Base-by-base conservation (phyloP, 305 asterid species). In the Fraxinus xanthoxyloides region DNA sequence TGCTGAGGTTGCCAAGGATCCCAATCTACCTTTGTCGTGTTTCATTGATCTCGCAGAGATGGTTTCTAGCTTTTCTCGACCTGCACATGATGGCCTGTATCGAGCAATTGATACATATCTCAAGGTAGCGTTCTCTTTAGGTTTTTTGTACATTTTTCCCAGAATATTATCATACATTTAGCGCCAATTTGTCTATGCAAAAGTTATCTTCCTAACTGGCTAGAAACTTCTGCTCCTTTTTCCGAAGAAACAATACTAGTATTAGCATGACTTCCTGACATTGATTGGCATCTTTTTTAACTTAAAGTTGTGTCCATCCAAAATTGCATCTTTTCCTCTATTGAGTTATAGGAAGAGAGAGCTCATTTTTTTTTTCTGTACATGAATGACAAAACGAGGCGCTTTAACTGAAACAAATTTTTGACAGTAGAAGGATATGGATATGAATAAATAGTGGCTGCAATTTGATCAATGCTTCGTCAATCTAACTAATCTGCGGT, bases 21-120 rank as follows among this genome's bases (percentile, higher is more conserved):
- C 81, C 5, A 77, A 81, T 72, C 31, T 85, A 30, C 78, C 88
- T 30, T 75, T 77, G 15, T 72, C 83, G 0, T 13, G 54, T 59
- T 85, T 85, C 78, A 15, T 51, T 13, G 46, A 40, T n/a, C 81
- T 56, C 3, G 82, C 84, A 10, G 85, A 85, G 59, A 73, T 83
- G 82, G 81, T 83, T 15, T 48, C 82, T 10, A 48, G 81, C 72
- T 85, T 77, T 51, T 3, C 81, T 43, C 80, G 86, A 72, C 80
- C 88, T 1, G 23, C 77, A 13, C 88, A 85, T 24, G 88, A 85
- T 32, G 85, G 77, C 38, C 36, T 85, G 2, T 85, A 85, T 77
- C 72, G 79, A 43, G 88, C 88, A 32, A 85, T 83, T 74, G 85
- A 85, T 75, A 74, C 81, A 7, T 85, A 59, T 81, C 84, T 85